These are phyloP conservation scores for Spatholobus suberectus DNA, from an alignment of 306 rosid genomes.

Conservation along the genomic window DNA sequence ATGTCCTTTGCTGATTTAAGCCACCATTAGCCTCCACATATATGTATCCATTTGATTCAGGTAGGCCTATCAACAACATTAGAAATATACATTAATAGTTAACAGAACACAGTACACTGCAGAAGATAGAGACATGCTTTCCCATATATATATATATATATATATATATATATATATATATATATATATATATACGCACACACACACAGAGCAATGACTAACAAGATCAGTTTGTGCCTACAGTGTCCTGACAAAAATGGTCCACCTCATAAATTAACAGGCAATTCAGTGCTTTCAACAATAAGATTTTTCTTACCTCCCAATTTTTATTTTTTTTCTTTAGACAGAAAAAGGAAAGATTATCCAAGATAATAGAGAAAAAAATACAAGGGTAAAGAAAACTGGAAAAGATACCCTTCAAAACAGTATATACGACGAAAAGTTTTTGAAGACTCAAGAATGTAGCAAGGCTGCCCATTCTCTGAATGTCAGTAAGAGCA, in stretches of 20 bases:
- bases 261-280: conserved; percentile 2
- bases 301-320: neutral
- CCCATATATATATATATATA: neutral
- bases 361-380: neutral
- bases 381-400: conserved; percentile 17
- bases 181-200: neutral
- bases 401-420: conserved; percentile 25
- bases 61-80: conserved; percentile 57
- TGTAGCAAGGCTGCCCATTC: conserved; percentile 17
- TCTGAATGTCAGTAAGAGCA: neutral
- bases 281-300: conserved; percentile 11
- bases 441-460: conserved; percentile 6
- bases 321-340: conserved; percentile 1
- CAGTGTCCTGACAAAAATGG: neutral
- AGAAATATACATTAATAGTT: conserved; percentile 15
- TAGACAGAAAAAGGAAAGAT: neutral
- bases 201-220: conserved; percentile 1
- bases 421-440: neutral
- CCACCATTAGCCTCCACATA: conserved; percentile 98
- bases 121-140: conserved; percentile 12
- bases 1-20: conserved; percentile 94
- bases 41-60: conserved; percentile 94
- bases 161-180: too few species aligned
- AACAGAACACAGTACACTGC: conserved; percentile 2
- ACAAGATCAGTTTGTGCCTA: conserved; percentile 14